Percentiles rank a stretch among this genome's conserved stretches.
Evolutionary conservation across 2,329 filamentous ascomycete genomes (phyloP).

Genomic region (Aspergillus fumigatiaffinis): DNA sequence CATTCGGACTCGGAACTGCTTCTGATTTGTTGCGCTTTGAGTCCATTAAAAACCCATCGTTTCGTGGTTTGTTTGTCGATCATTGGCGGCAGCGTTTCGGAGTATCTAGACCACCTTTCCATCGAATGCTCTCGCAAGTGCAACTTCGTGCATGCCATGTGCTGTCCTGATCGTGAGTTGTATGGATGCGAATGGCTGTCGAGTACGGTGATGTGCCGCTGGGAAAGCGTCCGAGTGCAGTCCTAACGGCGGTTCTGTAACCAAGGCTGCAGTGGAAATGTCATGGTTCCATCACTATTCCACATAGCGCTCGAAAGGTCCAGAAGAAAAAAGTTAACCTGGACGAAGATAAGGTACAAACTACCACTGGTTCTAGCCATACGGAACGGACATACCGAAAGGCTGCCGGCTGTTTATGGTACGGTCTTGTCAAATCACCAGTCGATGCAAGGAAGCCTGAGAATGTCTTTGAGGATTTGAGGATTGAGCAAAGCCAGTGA

Average conservation of each 20-base stretch:
- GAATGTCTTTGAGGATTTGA: background rate
- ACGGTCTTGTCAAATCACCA: background rate
- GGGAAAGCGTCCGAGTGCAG: background rate
- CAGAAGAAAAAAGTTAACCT: background rate
- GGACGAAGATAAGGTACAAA: background rate
- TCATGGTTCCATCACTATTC: background rate
- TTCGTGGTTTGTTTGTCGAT: too few relatives aligned
- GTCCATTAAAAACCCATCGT: too few relatives aligned
- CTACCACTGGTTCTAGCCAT: background rate
- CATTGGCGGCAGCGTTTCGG: too few relatives aligned
- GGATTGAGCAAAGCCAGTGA: background rate
- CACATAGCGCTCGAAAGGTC: background rate
- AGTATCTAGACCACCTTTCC: too few relatives aligned
- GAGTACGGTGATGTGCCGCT: background rate
- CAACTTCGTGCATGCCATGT: too few relatives aligned
- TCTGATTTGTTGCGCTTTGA: too few relatives aligned
- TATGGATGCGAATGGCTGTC: background rate
- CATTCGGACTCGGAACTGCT: too few relatives aligned
- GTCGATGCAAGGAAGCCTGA: background rate
- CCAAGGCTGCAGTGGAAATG: background rate
- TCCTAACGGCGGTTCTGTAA: background rate
- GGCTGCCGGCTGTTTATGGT: background rate
- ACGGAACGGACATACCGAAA: background rate
- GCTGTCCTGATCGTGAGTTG: background rate
- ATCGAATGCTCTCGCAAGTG: too few relatives aligned